These are phyloP conservation scores for Piloderma croceum DNA, from an alignment of 768 basidiomycete species.

Conservation along the genomic window DNA sequence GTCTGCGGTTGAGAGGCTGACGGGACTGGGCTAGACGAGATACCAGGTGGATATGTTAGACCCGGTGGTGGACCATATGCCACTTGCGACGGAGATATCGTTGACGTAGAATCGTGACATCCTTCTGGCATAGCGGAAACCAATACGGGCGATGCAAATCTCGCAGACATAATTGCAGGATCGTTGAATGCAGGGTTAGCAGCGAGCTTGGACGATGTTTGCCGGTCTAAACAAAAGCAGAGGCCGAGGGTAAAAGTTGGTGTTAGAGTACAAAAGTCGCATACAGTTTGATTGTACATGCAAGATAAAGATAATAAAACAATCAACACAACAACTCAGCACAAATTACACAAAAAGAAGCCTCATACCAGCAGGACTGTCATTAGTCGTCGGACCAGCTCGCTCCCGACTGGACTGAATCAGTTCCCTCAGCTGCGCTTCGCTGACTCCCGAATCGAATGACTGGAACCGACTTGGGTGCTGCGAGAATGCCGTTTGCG, in stretches of 20 bases:
- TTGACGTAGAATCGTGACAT: not conserved
- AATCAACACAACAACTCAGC: slow-evolving; percentile 27
- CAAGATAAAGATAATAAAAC: slow-evolving; percentile 11
- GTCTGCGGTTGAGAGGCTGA: slow-evolving; percentile 21
- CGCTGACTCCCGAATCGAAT: slow-evolving; percentile 55
- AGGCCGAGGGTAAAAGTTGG: slow-evolving; percentile 2
- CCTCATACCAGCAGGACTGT: slow-evolving; percentile 44
- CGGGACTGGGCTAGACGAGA: slow-evolving; percentile 28
- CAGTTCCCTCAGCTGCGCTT: slow-evolving; percentile 72
- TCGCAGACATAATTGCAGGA: slow-evolving; percentile 77
- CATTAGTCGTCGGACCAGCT: slow-evolving; percentile 29
- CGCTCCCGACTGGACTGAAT: slow-evolving; percentile 67
- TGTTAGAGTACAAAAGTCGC: slow-evolving; percentile 1
- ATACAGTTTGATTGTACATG: too few relatives aligned
- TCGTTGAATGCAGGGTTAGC: slow-evolving; percentile 55
- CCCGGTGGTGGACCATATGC: slow-evolving; percentile 66
- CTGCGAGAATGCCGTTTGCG: slow-evolving; percentile 27
- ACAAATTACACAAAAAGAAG: slow-evolving; percentile 36
- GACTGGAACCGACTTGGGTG: slow-evolving; percentile 48
- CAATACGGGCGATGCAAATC: slow-evolving; percentile 43
- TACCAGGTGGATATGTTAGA: slow-evolving; percentile 39
- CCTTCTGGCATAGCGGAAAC: slow-evolving; percentile 28
- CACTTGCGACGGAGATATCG: slow-evolving; percentile 18
- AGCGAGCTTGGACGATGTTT: slow-evolving; percentile 27
- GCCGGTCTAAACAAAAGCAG: slow-evolving; percentile 29